phyloP scores from a whole-genome alignment of 2,329 filamentous ascomycete species.

The Chalara sp. region DNA sequence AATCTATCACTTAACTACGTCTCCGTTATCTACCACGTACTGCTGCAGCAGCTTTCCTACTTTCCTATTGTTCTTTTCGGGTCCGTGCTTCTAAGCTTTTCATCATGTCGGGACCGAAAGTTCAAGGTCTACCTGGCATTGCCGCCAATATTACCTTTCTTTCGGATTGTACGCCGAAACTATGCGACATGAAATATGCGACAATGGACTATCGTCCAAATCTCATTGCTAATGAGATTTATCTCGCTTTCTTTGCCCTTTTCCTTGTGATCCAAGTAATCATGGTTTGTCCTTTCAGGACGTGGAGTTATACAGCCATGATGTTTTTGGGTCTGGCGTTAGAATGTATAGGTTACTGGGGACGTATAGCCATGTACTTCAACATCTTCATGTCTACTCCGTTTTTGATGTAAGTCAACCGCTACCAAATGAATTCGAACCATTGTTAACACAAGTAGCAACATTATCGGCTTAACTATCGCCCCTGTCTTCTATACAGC shows the following conservation, averaged over 20 bases:
- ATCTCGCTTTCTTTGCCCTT: constrained; percentile 10
- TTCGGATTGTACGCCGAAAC: constrained; percentile 8
- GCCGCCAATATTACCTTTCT: constrained; percentile 7
- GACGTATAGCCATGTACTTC: constrained; percentile 25
- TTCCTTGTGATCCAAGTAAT: constrained; percentile 15
- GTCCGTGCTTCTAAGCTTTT: neutral
- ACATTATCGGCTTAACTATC: constrained; percentile 47
- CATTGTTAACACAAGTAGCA: constrained; percentile 29
- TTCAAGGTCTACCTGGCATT: constrained; percentile 5
- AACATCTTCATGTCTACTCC: constrained; percentile 13
- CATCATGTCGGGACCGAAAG: constrained; percentile 4
- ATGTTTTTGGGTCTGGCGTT: constrained; percentile 45
- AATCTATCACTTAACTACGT: neutral
- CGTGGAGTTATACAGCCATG: constrained; percentile 48
- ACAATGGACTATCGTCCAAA: constrained; percentile 5
- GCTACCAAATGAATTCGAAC: neutral
- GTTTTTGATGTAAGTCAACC: constrained; percentile 16
- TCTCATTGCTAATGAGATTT: neutral
- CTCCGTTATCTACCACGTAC: neutral
- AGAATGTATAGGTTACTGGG: constrained; percentile 52
- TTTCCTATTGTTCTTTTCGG: neutral
- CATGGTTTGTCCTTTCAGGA: constrained; percentile 35
- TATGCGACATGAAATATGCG: constrained; percentile 10
- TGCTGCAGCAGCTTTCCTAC: neutral
- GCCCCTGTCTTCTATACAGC: constrained; percentile 46